Base-by-base conservation (phyloP, 2,329 filamentous ascomycete species). In the Ophiostoma fasciatum region DNA sequence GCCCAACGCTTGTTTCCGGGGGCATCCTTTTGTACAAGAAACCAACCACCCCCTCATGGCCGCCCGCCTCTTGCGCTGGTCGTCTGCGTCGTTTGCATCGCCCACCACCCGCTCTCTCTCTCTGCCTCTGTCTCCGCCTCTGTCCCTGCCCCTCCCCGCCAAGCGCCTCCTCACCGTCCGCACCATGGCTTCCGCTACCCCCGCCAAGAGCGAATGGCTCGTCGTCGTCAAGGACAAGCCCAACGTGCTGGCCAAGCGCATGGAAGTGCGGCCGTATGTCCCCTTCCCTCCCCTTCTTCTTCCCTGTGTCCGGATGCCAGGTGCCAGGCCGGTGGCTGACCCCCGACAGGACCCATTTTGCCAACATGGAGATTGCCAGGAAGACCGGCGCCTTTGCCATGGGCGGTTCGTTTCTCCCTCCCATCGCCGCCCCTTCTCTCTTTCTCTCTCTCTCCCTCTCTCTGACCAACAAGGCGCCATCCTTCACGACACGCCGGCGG, bases 201-300 rank as follows among this genome's bases (percentile, higher is more conserved):
- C 42, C 1, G 42, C 52, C 31, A 48, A 52, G 32, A 68, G 66
- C 50, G 74, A 82, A 54, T 84, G 75, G 62, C 66, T 84, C 26
- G 74, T 78, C 47, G 63, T 83, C 39, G 51, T 82, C 26, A 78
- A 75, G 11, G 78, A 83, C 54, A 70, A 74, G 53, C 66, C 74
- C 2, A 73, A 68, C 28, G 61, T 56, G 15, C 57, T 66, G 40
- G 63, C 64, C 45, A 78, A 78, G 63, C 63, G 78, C 37, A 57
- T 81, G 19, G 68, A 73, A 45, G 64, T 74, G 31, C 62, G 73
- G 43, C 53, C 62, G 72, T 77, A 52, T 47, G 68, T 60, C 8
- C 12, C 9, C 9, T 17, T 7, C 11, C 8, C 23, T 25, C 4
- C n/a, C 25, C 13, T 17, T 1, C 7, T 20, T 12, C 14, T 12